Evolutionary conservation across 352 stramenopile genomes (phyloP).

Genomic region (Globisporangium splendens): DNA sequence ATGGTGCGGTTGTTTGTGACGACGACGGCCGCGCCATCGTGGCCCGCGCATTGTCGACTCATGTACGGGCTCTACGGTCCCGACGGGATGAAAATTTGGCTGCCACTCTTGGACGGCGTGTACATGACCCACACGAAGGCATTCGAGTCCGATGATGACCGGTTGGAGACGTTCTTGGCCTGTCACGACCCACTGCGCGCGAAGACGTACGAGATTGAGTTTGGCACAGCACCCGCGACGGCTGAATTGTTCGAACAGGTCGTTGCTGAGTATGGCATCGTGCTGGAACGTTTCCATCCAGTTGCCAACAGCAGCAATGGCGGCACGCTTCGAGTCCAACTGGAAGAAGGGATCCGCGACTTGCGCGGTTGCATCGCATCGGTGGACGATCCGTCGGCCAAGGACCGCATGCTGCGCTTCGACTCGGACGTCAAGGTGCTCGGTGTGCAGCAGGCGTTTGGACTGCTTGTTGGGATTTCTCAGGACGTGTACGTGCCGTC

Average conservation of each 20-base stretch:
- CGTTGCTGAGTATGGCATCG: conserved; percentile 66
- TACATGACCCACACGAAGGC: conserved; percentile 54
- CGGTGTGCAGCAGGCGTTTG: conserved; percentile 59
- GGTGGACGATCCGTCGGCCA: conserved; percentile 52
- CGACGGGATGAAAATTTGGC: conserved; percentile 71
- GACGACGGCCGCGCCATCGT: conserved; percentile 31
- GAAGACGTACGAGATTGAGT: conserved; percentile 81
- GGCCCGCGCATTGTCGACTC: conserved; percentile 59
- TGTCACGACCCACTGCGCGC: conserved; percentile 80
- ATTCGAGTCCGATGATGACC: conserved; percentile 45
- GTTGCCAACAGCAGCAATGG: conserved; percentile 10
- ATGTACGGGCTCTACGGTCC: conserved; percentile 73
- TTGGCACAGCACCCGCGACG: conserved; percentile 55
- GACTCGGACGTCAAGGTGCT: conserved; percentile 74
- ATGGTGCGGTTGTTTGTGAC: conserved; percentile 52
- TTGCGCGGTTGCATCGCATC: conserved; percentile 51
- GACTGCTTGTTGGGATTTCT: conserved; percentile 69
- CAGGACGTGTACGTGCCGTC: conserved; percentile 81
- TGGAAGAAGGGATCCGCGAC: conserved; percentile 39
- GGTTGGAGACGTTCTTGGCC: conserved; percentile 64
- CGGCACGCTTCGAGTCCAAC: conserved; percentile 8
- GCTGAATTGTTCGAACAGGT: conserved; percentile 72
- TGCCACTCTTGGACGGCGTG: conserved; percentile 76
- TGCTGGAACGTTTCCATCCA: conserved; percentile 39
- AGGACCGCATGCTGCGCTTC: conserved; percentile 72